Evolutionary conservation across 192 early-diverging fungal species (phyloP).

Genomic region (Podila verticillata): DNA sequence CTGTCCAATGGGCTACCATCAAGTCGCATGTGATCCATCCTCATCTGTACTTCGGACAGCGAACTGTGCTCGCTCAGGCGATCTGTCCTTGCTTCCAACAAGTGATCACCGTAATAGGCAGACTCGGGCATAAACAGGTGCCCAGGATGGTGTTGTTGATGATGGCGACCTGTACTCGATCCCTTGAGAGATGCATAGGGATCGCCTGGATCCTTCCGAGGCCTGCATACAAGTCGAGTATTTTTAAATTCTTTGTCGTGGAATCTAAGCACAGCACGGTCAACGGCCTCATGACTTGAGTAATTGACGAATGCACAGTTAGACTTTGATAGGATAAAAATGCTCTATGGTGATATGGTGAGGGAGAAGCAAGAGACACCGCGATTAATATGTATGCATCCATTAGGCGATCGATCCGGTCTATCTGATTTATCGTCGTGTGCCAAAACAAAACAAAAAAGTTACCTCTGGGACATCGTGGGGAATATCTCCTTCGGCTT

Average conservation of each 20-base stretch:
- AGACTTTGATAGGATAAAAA: constrained; percentile 56
- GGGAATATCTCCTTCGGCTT: constrained; percentile 40
- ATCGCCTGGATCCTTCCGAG: constrained; percentile 53
- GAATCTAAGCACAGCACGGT: constrained; percentile 51
- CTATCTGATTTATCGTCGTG: background rate
- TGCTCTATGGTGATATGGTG: constrained; percentile 38
- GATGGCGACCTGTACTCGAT: background rate
- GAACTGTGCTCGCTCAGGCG: background rate
- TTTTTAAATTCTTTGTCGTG: constrained; percentile 59
- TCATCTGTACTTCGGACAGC: constrained; percentile 17
- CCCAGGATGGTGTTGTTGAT: constrained; percentile 6
- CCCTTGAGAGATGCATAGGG: constrained; percentile 7
- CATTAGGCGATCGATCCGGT: background rate
- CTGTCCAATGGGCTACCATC: constrained; percentile 30
- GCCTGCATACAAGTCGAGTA: constrained; percentile 56
- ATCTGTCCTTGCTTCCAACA: background rate
- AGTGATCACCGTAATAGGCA: constrained; percentile 1
- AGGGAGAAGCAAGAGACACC: constrained; percentile 4
- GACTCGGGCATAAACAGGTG: constrained; percentile 7
- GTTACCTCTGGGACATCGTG: constrained; percentile 40
- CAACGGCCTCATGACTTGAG: constrained; percentile 57
- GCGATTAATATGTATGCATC: background rate
- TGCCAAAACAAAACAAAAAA: background rate
- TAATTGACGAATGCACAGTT: constrained; percentile 64
- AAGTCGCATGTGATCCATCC: constrained; percentile 30